Base-by-base conservation (phyloP, 176 grass and related monocot species). In the Rhynchospora pubera region DNA sequence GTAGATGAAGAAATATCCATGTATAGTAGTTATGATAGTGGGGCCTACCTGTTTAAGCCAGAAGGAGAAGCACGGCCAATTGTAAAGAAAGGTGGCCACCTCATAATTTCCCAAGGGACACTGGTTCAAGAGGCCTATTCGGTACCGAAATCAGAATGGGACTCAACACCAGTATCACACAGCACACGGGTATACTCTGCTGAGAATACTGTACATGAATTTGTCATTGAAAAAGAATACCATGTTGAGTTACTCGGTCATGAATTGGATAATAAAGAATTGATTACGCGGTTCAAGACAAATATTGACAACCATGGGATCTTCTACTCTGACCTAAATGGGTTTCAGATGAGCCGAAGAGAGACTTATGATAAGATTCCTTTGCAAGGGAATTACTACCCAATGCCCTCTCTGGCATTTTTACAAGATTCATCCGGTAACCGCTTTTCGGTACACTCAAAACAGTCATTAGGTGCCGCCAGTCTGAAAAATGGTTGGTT, bases 31-130 rank as follows among this genome's bases (percentile, higher is more conserved):
- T 82, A 57, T 82, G 92, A 88, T 55, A 98, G 96, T 61, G 96
- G 96, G 70, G 96, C 96, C 68, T 98, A 98, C 82, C 85, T 98
- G 65, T 98, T 98, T 79, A 98, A 98, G 86, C 96, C 96, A 88
- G 53, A 79, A 12, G 96, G 90, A 77, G 89, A 94, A 85, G 96
- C 96, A 69, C 51, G 26, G 22, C 66, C 92, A 30, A 90, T 98
- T 83, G 61, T 98, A 50, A 83, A 90, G 56, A 87, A 91, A 84
- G 96, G 96, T 64, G 89, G 96, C 13, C 45, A 93, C 75, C 89
- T 98, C 66, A 84, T 98, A 43, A 87, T 98, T 65, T 93, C 85
- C 85, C 89, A 98, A 89, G 96, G 96, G 39, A 83, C 78, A 76
- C 85, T 98, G 69, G 92, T 98, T 81, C 90, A 90, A 85, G 96